Percentiles rank a stretch among this genome's conserved stretches.
Evolutionary conservation across 2,329 filamentous ascomycete species (phyloP).

Genomic region (Diplocarpon rosae): DNA sequence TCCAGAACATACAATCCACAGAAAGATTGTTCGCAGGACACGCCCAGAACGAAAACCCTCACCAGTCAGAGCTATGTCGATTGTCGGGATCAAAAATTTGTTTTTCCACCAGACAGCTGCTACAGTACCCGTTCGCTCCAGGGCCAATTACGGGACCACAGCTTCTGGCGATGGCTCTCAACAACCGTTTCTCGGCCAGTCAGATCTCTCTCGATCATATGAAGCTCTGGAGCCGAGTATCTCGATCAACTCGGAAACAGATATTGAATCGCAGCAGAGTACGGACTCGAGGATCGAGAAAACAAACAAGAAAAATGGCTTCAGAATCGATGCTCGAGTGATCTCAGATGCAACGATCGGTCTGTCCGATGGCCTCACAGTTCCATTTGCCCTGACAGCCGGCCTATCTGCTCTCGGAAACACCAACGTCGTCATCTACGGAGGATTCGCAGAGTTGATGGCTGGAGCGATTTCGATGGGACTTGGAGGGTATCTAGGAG

Average conservation of each 20-base stretch:
- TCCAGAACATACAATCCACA: conserved; percentile 1
- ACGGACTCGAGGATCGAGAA: conserved; percentile 16
- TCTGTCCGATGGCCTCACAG: conserved; percentile 50
- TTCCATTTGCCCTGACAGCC: conserved; percentile 52
- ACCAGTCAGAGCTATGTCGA: conserved; percentile 21
- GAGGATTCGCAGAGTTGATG: conserved; percentile 49
- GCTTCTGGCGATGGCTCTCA: conserved; percentile 10
- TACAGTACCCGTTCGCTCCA: conserved; percentile 8
- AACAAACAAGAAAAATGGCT: conserved; percentile 18
- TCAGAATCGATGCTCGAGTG: conserved; percentile 26
- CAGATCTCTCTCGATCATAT: neutral
- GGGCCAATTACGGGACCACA: conserved; percentile 1
- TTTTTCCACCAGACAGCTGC: conserved; percentile 21
- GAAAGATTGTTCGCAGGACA: conserved; percentile 10
- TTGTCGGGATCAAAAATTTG: conserved; percentile 25
- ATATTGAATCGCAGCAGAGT: conserved; percentile 24
- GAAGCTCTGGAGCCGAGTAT: neutral
- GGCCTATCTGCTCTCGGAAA: conserved; percentile 40
- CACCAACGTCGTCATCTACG: conserved; percentile 43
- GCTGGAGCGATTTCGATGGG: conserved; percentile 54
- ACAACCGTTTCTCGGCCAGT: conserved; percentile 13
- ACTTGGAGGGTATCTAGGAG: conserved; percentile 47
- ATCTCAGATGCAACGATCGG: conserved; percentile 48
- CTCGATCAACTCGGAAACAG: conserved; percentile 8
- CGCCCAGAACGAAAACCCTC: conserved; percentile 3